Conservation (phyloP, 495 filamentous ascomycete species). For the Penicillium macrosclerotiorum region DNA sequence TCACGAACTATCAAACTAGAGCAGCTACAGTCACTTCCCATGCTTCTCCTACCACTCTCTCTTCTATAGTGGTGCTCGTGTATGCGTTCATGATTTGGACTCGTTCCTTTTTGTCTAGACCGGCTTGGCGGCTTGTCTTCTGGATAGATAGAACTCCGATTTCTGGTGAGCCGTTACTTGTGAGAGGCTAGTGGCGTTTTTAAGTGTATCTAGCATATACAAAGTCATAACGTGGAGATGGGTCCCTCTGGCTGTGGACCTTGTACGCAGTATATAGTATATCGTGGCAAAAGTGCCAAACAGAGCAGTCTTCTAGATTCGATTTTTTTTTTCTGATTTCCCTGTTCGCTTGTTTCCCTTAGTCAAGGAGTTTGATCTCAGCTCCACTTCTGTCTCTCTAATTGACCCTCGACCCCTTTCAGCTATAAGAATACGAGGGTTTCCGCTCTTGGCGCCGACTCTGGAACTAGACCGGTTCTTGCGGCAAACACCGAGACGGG, state of each 20-base stretch:
- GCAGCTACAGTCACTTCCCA: no score
- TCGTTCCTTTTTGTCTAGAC: slow-evolving; percentile 11
- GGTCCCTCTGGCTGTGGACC: neutral
- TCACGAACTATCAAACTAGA: no score
- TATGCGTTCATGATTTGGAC: neutral
- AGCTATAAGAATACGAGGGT: slow-evolving; percentile 14
- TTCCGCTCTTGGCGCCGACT: slow-evolving; percentile 11
- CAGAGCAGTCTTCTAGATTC: neutral
- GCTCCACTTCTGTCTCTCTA: no score
- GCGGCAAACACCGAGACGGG: neutral
- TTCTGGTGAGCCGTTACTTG: neutral
- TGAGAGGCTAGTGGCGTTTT: slow-evolving; percentile 5
- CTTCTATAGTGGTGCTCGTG: neutral
- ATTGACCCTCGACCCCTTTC: slow-evolving; percentile 5
- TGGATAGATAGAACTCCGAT: neutral
- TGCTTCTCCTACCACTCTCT: neutral
- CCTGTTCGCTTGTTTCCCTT: no score
- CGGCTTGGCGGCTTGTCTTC: neutral
- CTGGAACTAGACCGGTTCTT: slow-evolving; percentile 4
- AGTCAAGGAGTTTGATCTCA: slow-evolving; percentile 5
- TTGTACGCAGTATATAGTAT: neutral
- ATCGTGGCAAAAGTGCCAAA: neutral
- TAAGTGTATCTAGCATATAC: neutral
- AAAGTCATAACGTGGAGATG: no score
- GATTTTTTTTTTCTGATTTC: no score